Conservation (phyloP, 2,329 filamentous ascomycete species). For the Aspergillus pseudoviridinutans region DNA sequence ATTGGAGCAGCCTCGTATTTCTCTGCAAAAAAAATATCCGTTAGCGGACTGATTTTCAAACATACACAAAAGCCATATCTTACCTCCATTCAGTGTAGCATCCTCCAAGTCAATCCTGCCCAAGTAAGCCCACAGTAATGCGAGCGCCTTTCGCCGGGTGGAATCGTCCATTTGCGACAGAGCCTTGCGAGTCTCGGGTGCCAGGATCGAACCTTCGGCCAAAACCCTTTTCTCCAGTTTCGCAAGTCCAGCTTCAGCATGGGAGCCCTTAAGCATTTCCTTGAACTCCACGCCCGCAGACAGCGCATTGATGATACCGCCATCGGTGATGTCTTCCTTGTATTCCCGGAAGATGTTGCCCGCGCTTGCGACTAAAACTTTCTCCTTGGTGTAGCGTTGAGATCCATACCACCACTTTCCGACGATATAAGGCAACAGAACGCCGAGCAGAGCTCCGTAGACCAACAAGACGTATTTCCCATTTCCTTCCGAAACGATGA, state of each 20-base stretch:
- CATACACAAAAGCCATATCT: slow-evolving; percentile 5
- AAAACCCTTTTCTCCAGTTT: slow-evolving; percentile 80
- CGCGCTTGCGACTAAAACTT: slow-evolving; percentile 86
- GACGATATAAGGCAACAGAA: slow-evolving; percentile 86
- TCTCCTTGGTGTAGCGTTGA: slow-evolving; percentile 87
- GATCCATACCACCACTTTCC: slow-evolving; percentile 99
- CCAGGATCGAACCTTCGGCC: slow-evolving; percentile 59
- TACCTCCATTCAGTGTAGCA: slow-evolving; percentile 64
- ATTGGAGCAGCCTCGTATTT: slow-evolving; percentile 89
- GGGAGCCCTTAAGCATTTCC: slow-evolving; percentile 68
- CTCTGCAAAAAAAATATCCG: slow-evolving; percentile 41
- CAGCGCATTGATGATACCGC: slow-evolving; percentile 73
- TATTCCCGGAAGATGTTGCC: slow-evolving; percentile 94
- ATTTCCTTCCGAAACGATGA: slow-evolving; percentile 88
- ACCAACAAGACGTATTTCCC: slow-evolving; percentile 92
- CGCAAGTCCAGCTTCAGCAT: slow-evolving; percentile 73
- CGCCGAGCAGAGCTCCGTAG: slow-evolving; percentile 82
- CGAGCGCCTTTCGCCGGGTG: slow-evolving; percentile 77
- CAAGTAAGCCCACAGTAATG: slow-evolving; percentile 91
- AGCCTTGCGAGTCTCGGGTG: slow-evolving; percentile 68
- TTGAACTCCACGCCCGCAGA: slow-evolving; percentile 86
- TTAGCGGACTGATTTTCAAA: not conserved
- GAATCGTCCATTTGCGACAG: slow-evolving; percentile 78
- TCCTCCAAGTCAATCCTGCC: slow-evolving; percentile 83
- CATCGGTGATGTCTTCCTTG: slow-evolving; percentile 75